Evolutionary conservation across 2,329 filamentous ascomycete species (phyloP).

Genomic region (Venturia oleaginea): DNA sequence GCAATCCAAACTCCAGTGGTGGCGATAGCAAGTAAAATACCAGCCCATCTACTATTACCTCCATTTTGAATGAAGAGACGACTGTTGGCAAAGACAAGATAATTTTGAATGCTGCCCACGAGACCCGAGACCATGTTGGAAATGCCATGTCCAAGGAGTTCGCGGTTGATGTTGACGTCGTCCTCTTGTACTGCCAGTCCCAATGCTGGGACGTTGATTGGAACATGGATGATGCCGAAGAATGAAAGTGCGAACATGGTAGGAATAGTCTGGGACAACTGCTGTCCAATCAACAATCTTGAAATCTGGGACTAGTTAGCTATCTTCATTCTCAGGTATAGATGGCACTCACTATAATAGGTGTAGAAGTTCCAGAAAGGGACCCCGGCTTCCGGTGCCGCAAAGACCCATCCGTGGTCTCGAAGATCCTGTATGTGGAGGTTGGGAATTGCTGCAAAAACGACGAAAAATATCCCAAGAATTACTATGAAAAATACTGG

Average conservation of each 20-base stretch:
- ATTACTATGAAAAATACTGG: constrained; percentile 78
- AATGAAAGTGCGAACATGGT: constrained; percentile 97
- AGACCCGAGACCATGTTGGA: constrained; percentile 87
- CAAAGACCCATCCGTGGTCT: constrained; percentile 79
- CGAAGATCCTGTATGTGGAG: constrained; percentile 61
- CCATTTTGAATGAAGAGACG: constrained; percentile 94
- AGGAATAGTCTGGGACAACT: constrained; percentile 71
- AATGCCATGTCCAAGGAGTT: constrained; percentile 84
- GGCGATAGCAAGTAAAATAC: constrained; percentile 69
- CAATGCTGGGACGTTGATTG: constrained; percentile 92
- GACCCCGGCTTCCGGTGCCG: constrained; percentile 71
- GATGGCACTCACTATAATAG: constrained; percentile 62
- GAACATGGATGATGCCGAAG: constrained; percentile 93
- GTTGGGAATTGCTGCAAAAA: constrained; percentile 59
- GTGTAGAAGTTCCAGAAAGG: constrained; percentile 99
- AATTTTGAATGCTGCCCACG: constrained; percentile 87
- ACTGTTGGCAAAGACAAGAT: constrained; percentile 94
- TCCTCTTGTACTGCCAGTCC: constrained; percentile 88
- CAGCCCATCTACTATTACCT: constrained; percentile 76
- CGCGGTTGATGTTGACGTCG: constrained; percentile 80
- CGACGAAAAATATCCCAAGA: constrained; percentile 67
- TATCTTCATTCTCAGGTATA: constrained; percentile 9
- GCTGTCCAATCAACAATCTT: constrained; percentile 74
- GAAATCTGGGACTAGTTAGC: constrained; percentile 50
- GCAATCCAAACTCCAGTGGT: constrained; percentile 77